Evolutionary conservation across 2,329 filamentous ascomycete genomes (phyloP), one percentile per base, ranked within the genome.

Genomic region (Ascochyta lentis): DNA sequence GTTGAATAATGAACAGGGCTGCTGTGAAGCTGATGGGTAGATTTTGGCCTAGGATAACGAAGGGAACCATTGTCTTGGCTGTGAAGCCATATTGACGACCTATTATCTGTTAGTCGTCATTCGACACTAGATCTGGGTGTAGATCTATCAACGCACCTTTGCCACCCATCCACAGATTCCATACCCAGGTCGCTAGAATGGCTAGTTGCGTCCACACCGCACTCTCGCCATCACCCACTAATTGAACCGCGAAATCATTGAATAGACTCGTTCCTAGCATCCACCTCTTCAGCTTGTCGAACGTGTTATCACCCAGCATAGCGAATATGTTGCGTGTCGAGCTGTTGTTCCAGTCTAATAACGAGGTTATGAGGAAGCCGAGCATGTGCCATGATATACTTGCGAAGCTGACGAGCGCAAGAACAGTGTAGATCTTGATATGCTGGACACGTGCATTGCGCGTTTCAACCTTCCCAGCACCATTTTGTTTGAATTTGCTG

Each of bases 341-440:
- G 10, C 22, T 33, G 1, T 26, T 27, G 19, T 40, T 64, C 70
- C 70, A 73, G 19, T 56, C 33, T 2, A 56, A 24, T n/a, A 67
- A 69, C 3, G 68, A 70, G 3, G 44, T 49, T 13, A 70, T 54
- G 3, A 74, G 59, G 43, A 74, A 74, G 33, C 58, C 63, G 15
- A 70, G 63, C 71, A 75, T 74, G 43, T 73, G 59, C 40, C 66
- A 72, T 0, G 68, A 70, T 1, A 73, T 49, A 2, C 61, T 62
- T 3, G 60, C 58, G 49, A 75, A 74, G 48, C 64, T 70, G 26
- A 71, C 45, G 1, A 63, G 59, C 3, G 69, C 66, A 6, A 73
- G 56, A 24, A 63, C 57, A 5, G 63, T 54, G 48, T 73, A 71
- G 37, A 69, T 65, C 13, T 66, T 67, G 43, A 72, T 58, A 19